phyloP scores from a whole-genome alignment of 2,329 filamentous ascomycete genomes.

The Fusarium clavum region DNA sequence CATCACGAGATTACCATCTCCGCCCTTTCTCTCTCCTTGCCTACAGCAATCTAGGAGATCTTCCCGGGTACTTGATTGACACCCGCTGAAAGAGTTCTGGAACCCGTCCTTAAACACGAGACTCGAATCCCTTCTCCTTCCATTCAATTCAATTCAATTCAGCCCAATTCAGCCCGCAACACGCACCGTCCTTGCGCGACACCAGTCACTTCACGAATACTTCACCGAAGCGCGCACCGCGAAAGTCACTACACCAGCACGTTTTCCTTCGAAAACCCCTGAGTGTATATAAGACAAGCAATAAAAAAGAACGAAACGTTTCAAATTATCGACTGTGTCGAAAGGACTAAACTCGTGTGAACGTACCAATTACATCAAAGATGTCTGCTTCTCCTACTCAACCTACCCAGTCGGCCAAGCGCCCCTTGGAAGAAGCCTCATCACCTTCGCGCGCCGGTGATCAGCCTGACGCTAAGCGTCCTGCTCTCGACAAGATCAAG shows the following conservation, averaged over 20 bases:
- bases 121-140: constrained; percentile 48
- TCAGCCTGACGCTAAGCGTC: constrained; percentile 96
- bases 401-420: constrained; percentile 82
- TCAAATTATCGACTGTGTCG: constrained; percentile 46
- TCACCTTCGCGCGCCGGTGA: constrained; percentile 92
- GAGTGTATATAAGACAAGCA: constrained; percentile 80
- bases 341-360: constrained; percentile 42
- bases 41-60: constrained; percentile 47
- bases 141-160: constrained; percentile 19
- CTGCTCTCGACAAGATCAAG: constrained; percentile 92
- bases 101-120: constrained; percentile 48
- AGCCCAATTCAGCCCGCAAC: constrained; percentile 43
- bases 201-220: constrained; percentile 55
- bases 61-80: constrained; percentile 43
- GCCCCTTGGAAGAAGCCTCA: constrained; percentile 95
- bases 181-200: constrained; percentile 52
- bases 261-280: constrained; percentile 89
- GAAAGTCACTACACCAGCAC: constrained; percentile 80
- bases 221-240: constrained; percentile 57
- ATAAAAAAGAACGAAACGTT: constrained; percentile 49
- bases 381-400: constrained; percentile 80
- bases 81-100: constrained; percentile 49
- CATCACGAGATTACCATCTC: constrained; percentile 50
- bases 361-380: constrained; percentile 47
- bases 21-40: constrained; percentile 49